Percentiles rank a stretch among this genome's conserved stretches.
These are phyloP conservation scores for Blastobotrys persicus DNA, from an alignment of 1,139 yeast genomes.

Conservation along the genomic window DNA sequence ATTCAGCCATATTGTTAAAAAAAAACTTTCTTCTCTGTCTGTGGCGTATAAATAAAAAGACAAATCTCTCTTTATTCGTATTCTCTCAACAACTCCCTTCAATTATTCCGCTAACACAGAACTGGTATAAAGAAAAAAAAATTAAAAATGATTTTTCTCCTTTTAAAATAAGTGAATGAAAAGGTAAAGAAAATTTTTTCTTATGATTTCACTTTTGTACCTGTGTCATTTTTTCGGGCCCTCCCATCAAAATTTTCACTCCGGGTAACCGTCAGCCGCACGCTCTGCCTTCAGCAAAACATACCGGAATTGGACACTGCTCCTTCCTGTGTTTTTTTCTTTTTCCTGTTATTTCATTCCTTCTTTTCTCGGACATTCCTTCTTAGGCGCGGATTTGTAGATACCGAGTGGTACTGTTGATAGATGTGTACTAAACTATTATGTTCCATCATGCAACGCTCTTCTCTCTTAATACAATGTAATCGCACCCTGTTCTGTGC, in stretches of 20 bases:
- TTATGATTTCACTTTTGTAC: not conserved
- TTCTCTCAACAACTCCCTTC: not conserved
- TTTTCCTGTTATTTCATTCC: no score
- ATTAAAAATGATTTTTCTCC: not conserved
- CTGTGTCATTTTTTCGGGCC: not conserved
- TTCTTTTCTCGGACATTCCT: no score
- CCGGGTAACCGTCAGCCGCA: not conserved
- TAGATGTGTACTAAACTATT: no score
- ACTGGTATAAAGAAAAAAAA: not conserved
- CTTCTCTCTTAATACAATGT: no score
- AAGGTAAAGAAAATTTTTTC: not conserved
- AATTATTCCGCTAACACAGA: not conserved
- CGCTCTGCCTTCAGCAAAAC: no score
- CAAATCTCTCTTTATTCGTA: not conserved
- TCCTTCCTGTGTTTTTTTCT: no score
- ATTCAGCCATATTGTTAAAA: slow-evolving; percentile 41
- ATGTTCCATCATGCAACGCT: no score
- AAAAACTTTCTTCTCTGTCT: no score
- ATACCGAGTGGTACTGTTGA: no score
- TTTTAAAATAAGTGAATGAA: not conserved
- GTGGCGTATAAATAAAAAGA: slow-evolving; percentile 2
- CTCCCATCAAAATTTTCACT: not conserved
- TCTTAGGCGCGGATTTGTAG: no score
- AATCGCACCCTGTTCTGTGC: no score
- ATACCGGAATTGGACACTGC: no score